A percentile compares a stretch with the other conserved stretches of the same genome.
Evolutionary conservation across 2,329 filamentous ascomycete species (phyloP).

Genomic region (Colletotrichum ledebouriae): DNA sequence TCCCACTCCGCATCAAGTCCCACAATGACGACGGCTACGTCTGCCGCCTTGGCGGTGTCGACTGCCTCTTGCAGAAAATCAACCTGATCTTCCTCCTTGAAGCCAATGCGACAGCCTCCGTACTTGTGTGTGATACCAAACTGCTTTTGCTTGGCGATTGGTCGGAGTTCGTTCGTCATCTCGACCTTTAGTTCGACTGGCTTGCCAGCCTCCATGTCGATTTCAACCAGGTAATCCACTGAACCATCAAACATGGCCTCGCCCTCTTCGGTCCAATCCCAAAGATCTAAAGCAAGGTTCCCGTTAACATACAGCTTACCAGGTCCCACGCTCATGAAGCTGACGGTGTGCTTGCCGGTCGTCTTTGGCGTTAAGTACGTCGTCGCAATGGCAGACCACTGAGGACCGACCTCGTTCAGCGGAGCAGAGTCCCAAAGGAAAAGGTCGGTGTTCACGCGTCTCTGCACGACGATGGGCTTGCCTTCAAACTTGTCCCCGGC

Average conservation of each 20-base stretch:
- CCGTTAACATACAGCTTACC: conserved; percentile 73
- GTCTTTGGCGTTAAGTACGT: conserved; percentile 70
- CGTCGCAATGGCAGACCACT: conserved; percentile 75
- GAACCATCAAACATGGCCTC: conserved; percentile 80
- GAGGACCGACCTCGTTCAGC: conserved; percentile 68
- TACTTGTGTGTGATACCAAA: conserved; percentile 74
- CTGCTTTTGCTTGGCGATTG: conserved; percentile 69
- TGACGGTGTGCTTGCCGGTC: conserved; percentile 74
- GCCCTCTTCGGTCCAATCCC: conserved; percentile 78
- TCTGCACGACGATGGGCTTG: conserved; percentile 67
- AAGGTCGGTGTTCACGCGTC: conserved; percentile 73
- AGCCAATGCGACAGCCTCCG: conserved; percentile 79
- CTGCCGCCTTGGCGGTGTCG: conserved; percentile 70
- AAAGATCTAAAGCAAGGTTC: conserved; percentile 72
- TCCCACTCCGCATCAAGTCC: conserved; percentile 82
- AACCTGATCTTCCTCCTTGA: conserved; percentile 74
- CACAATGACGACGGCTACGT: conserved; percentile 77
- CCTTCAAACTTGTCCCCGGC: conserved; percentile 74
- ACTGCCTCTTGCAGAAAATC: conserved; percentile 76
- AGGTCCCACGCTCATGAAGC: conserved; percentile 76
- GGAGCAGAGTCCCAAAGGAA: conserved; percentile 80
- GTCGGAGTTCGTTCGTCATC: conserved; percentile 76
- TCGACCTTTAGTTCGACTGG: conserved; percentile 73
- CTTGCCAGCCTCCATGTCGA: conserved; percentile 70
- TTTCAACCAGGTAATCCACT: conserved; percentile 72